Conservation (phyloP, 441 rosid genomes). For the Arabidopsis lyrata region DNA sequence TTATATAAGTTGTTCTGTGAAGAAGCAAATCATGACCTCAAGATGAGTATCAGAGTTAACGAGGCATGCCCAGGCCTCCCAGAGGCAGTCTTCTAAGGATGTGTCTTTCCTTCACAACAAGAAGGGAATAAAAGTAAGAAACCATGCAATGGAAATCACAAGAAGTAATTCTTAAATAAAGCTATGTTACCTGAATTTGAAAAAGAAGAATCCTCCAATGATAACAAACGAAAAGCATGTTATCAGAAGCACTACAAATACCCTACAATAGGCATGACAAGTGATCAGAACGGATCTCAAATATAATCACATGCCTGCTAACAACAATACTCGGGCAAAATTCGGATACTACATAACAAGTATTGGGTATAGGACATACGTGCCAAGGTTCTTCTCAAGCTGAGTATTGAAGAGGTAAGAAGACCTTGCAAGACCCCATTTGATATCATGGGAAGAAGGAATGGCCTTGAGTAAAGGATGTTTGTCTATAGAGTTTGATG, state of each 20-base stretch:
- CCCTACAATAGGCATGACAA: constrained; percentile 57
- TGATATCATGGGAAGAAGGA: constrained; percentile 77
- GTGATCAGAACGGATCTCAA: constrained; percentile 22
- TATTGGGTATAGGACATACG: constrained; percentile 60
- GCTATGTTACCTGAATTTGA: constrained; percentile 72
- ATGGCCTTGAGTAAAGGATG: constrained; percentile 72
- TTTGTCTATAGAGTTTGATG: constrained; percentile 80
- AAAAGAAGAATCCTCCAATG: constrained; percentile 89
- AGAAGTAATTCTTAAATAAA: not conserved
- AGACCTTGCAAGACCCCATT: constrained; percentile 74
- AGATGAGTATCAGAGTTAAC: constrained; percentile 89
- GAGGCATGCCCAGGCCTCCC: constrained; percentile 99
- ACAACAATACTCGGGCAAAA: not conserved
- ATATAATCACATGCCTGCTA: not conserved
- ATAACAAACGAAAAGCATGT: constrained; percentile 89
- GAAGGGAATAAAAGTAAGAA: constrained; percentile 26
- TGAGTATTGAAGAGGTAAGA: constrained; percentile 86
- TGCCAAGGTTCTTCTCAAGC: constrained; percentile 85
- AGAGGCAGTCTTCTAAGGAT: constrained; percentile 87
- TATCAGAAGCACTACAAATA: constrained; percentile 70
- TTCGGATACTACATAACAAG: not conserved
- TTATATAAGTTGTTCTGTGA: constrained; percentile 16
- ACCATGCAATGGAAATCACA: constrained; percentile 20
- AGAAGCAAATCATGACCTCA: constrained; percentile 55
- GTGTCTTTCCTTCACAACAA: constrained; percentile 61